Base-by-base conservation (phyloP, 306 rosid species). In the Trifolium pratense region DNA sequence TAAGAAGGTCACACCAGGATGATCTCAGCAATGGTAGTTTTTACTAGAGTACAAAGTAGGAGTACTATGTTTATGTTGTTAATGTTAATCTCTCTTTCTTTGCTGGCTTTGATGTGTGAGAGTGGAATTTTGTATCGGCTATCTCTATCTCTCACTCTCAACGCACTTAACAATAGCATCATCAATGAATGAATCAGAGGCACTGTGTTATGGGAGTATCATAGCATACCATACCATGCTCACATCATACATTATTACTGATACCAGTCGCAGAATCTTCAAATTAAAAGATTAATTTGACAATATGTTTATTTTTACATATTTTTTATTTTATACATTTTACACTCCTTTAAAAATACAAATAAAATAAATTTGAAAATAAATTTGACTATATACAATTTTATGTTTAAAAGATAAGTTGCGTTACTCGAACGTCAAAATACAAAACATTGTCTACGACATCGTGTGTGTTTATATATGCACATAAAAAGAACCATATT, bases 131-230 rank as follows among this genome's bases (percentile, higher is more conserved):
- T 36, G 3, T 62, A 69, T 78, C 32, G 80, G 75, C 68, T 63
- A 63, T 75, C 75, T 64, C 56, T 42, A 14, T 79, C 81, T 64
- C 51, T 83, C 81, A 39, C 67, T 68, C 36, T 78, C 81, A 78
- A 7, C 10, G 48, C 67, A 13, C 60, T 32, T 60, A 6, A 69
- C 34, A 31, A 31, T 31, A 4, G 34, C 65, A 58, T 39, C 77
- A 70, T 70, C 61, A 58, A 68, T 60, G 71, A 56, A 73, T 58
- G 72, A 58, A 74, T 60, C 60, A 53, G 31, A 63, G 77, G 48
- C 59, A 49, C 42, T 20, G 37, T 56, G 34, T 56, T 8, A 21
- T 21, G 36, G 6, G 14, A 3, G 2, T 11, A 32, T 18, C 51
- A 42, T 42, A 21, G 40, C 51, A 42, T 42, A 32, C 31, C 51